phyloP scores from a whole-genome alignment of 352 stramenopile species.

The Phytophthora kernoviae region DNA sequence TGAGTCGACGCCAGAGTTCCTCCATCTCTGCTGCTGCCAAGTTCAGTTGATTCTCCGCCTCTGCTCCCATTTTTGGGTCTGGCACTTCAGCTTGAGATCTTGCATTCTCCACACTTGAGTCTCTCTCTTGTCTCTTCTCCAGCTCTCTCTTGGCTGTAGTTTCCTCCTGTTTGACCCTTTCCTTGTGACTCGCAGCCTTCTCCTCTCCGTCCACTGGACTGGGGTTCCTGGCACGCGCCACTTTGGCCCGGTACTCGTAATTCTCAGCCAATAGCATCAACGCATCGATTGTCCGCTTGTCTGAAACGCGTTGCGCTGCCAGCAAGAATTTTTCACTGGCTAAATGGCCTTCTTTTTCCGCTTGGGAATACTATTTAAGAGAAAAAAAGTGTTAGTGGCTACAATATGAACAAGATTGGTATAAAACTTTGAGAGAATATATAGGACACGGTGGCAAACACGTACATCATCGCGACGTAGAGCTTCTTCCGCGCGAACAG shows the following conservation, averaged over 20 bases:
- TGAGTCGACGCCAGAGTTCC: constrained; percentile 78
- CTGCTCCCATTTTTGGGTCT: constrained; percentile 42
- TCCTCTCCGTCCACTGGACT: constrained; percentile 22
- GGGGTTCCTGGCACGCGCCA: constrained; percentile 50
- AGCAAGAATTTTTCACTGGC: constrained; percentile 75
- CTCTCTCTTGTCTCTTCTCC: neutral
- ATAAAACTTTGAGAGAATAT: constrained; percentile 2
- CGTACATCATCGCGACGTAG: constrained; percentile 61
- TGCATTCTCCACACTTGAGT: neutral
- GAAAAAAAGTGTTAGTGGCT: neutral
- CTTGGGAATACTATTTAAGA: constrained; percentile 41
- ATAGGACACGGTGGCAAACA: constrained; percentile 9
- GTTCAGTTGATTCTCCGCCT: constrained; percentile 66
- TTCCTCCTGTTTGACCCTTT: constrained; percentile 2
- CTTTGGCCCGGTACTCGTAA: constrained; percentile 77
- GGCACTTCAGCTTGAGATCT: neutral
- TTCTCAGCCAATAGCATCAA: constrained; percentile 76
- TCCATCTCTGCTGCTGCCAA: constrained; percentile 81
- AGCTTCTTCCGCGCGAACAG: constrained; percentile 67
- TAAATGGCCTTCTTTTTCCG: constrained; percentile 71
- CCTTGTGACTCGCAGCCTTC: neutral
- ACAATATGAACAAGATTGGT: constrained; percentile 2
- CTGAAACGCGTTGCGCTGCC: constrained; percentile 53
- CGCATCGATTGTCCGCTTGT: constrained; percentile 75
- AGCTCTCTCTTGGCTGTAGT: constrained; percentile 11